Conservation (phyloP, 2,329 filamentous ascomycete species). For the Beauveria bassiana region DNA sequence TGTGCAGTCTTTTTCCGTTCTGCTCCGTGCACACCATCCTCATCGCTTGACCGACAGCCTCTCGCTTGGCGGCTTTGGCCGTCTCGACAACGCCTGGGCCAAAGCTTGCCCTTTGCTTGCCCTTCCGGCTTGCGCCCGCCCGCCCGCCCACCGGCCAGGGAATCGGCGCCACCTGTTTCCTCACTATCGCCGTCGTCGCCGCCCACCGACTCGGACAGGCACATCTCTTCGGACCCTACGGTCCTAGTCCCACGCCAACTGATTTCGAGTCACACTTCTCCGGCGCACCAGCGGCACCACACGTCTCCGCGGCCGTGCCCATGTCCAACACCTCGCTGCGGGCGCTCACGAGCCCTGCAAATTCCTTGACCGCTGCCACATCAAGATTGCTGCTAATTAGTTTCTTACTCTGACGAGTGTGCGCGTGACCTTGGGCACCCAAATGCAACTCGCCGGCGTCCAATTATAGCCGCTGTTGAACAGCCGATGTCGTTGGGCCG, state of each 20-base stretch:
- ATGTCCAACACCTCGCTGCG: background rate
- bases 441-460: slow-evolving; percentile 1
- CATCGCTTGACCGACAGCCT: slow-evolving; percentile 6
- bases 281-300: background rate
- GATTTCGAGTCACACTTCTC: background rate
- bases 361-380: background rate
- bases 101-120: background rate
- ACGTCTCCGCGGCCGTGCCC: background rate
- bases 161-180: background rate
- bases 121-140: background rate
- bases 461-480: background rate
- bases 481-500: background rate
- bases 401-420: too few relatives aligned
- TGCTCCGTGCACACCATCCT: background rate
- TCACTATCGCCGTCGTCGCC: slow-evolving; percentile 2
- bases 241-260: background rate
- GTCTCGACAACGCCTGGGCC: background rate
- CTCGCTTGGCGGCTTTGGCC: background rate
- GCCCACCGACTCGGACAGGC: background rate
- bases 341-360: background rate
- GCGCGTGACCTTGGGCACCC: background rate
- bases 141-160: background rate
- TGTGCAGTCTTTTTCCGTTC: background rate
- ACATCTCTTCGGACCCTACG: background rate
- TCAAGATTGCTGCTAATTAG: background rate